Evolutionary conservation across 306 rosid species (phyloP), one percentile per base, ranked within the genome.

Genomic region (Cucurbita pepo): DNA sequence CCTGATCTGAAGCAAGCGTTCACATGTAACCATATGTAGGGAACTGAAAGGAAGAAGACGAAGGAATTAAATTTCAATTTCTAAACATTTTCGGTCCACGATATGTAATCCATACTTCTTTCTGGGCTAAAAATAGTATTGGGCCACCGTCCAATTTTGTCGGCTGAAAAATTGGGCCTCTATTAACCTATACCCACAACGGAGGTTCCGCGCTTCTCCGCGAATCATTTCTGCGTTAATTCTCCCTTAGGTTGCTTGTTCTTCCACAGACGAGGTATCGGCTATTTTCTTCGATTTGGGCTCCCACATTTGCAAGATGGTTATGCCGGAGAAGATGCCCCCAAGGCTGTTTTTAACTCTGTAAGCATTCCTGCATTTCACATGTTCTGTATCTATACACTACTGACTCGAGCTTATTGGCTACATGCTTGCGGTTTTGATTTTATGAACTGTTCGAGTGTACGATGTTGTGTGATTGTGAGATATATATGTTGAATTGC

Each of bases 301-400:
- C 48, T 89, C 97, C 43, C 99, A 91, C 85, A 94, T 97, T 5
- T 94, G 97, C 83, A 94, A 81, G 99, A 97, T 25, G 99, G 97
- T 79, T 89, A 89, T 57, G 99, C 99, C 1, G 99, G 99, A 45
- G 99, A 94, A 81, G 99, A 94, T 86, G 97, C 92, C 22, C 99
- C 99, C 44, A 91, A 94, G 83, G 99, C 99, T 37, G 97, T 94
- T 63, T 94, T 94, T 79, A 97, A 96, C 10, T 89, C 99, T 11
- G 99, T 94, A 79, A 73, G 95, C 69, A 40, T 60, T 80, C 14
- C 30, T 40, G 12, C 54, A 56, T 55, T 72, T 43, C 4, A 15
- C 55, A 19, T 6, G 14, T 21, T 25, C 21, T 3, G 40, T 22
- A 8, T 67, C 22, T 14, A 45, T 25, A 25, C 25, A 0, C 25